Base-by-base conservation (phyloP, 257 asterid genomes). In the Nicotiana benthamiana region DNA sequence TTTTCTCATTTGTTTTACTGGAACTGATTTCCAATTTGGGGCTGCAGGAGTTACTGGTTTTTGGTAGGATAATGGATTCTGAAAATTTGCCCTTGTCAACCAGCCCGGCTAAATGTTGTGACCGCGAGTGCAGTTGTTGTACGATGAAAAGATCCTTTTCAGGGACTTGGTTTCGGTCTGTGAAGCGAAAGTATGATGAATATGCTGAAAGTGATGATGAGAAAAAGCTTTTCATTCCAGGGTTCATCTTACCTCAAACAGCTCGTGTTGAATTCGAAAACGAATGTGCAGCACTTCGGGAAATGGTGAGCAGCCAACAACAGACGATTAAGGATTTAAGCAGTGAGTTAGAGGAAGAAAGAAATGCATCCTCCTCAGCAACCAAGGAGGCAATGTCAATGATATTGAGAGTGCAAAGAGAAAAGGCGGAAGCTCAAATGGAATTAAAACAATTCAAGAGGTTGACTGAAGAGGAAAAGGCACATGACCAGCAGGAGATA, bases 311-410 rank as follows among this genome's bases (percentile, higher is more conserved):
- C 77, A 91, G 75, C 85, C 99, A 94, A 87, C 99, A 93, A 85
- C 80, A 85, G 84, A 87, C 86, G 24, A 90, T 95, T 85, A 90
- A 89, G 83, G 95, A 90, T 64, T 97, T 95, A 62, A 79, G 89
- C 57, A 77, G 81, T 20, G 99, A 95, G 86, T 84, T 95, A 89
- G 99, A 95, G 82, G 98, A 92, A 86, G 99, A 95, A 89, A 90
- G 99, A 88, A 93, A 91, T 70, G 99, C 99, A 1, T 84, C 98
- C 32, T 88, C 98, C 6, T 92, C 99, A 17, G 97, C 98, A 80
- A 98, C 99, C 63, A 92, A 87, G 52, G 99, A 95, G 88, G 95
- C 99, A 12, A 91, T 95, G 96, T 92, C 98, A 7, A 95, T 95
- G 99, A 95, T 95, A 75, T 89, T 93, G 87, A 89, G 97, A 89